phyloP scores from a whole-genome alignment of 164 flowering plant species.

The Dillenia suffruticosa region DNA sequence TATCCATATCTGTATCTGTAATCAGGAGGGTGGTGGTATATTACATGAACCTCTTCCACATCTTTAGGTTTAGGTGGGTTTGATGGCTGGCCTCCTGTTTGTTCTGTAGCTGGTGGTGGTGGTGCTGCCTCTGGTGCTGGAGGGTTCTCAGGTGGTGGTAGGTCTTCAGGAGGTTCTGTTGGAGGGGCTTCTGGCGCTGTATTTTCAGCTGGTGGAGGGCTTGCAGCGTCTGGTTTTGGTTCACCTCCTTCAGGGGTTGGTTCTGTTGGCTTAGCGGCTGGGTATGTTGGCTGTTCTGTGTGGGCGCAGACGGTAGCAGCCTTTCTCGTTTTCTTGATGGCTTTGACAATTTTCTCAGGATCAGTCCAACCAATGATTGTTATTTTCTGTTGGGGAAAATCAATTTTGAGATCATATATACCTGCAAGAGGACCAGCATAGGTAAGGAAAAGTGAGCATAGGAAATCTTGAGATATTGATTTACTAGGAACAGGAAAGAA shows the following conservation, averaged over 20 bases:
- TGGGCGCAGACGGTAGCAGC: slow-evolving; percentile 72
- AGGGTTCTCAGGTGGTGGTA: slow-evolving; percentile 34
- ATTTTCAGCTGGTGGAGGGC: slow-evolving; percentile 35
- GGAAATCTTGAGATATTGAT: too few relatives aligned
- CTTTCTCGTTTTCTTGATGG: slow-evolving; percentile 82
- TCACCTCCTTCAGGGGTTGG: slow-evolving; percentile 32
- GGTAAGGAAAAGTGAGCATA: too few relatives aligned
- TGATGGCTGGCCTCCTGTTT: slow-evolving; percentile 18
- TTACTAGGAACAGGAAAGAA: too few relatives aligned
- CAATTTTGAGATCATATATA: slow-evolving; percentile 61
- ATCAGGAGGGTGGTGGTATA: slow-evolving; percentile 58
- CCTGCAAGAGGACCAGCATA: slow-evolving; percentile 35
- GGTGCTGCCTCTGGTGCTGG: slow-evolving; percentile 31
- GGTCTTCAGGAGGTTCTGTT: slow-evolving; percentile 31
- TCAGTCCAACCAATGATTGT: slow-evolving; percentile 86
- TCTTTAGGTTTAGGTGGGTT: slow-evolving; percentile 34
- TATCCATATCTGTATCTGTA: slow-evolving; percentile 33
- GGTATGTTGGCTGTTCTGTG: slow-evolving; percentile 29
- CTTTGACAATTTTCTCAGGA: slow-evolving; percentile 72
- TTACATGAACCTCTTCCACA: slow-evolving; percentile 53
- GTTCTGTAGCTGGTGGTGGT: slow-evolving; percentile 19
- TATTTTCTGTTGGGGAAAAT: slow-evolving; percentile 75
- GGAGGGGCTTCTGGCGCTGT: slow-evolving; percentile 32
- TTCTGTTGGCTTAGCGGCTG: slow-evolving; percentile 29
- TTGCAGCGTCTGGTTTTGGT: slow-evolving; percentile 24